These are phyloP conservation scores for Durusdinium trenchii DNA, from an alignment of 73 alveolate species.

Conservation along the genomic window DNA sequence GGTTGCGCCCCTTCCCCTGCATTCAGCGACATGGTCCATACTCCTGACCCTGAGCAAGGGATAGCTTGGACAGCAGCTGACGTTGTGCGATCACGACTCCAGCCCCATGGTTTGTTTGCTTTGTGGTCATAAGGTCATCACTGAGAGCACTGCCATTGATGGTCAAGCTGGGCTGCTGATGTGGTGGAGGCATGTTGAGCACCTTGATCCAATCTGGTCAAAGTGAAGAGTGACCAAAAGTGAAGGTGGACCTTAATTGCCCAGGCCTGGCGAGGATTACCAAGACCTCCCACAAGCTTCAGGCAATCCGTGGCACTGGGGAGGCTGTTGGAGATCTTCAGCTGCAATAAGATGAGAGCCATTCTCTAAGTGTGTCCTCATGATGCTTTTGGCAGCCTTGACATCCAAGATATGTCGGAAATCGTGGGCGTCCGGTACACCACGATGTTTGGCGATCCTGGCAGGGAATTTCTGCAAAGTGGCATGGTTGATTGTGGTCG, in stretches of 20 bases:
- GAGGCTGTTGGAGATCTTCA: slow-evolving; percentile 70
- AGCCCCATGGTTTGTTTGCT: neutral
- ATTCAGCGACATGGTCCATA: neutral
- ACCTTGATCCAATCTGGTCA: neutral
- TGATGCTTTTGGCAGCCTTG: too few species aligned
- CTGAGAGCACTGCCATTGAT: slow-evolving; percentile 70
- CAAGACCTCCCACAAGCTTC: slow-evolving; percentile 95
- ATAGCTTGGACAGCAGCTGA: too few species aligned
- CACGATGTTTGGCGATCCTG: slow-evolving; percentile 90
- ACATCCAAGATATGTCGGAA: slow-evolving; percentile 67
- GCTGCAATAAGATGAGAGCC: neutral
- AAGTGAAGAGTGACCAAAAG: neutral
- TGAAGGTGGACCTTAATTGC: neutral
- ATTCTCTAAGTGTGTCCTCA: too few species aligned
- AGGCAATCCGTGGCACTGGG: slow-evolving; percentile 87
- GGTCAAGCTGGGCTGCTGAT: slow-evolving; percentile 76
- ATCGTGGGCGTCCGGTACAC: slow-evolving; percentile 65
- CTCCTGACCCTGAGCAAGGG: neutral
- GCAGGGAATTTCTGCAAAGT: slow-evolving; percentile 67
- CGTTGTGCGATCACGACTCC: too few species aligned
- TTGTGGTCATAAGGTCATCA: slow-evolving; percentile 9
- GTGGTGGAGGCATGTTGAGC: slow-evolving; percentile 94
- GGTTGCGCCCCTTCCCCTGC: slow-evolving; percentile 15
- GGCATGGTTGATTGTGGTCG: neutral
- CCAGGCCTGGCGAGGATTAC: slow-evolving; percentile 79